These are phyloP conservation scores for Bonia amplexicaulis DNA, from an alignment of 176 grass and related monocot species.

Conservation along the genomic window DNA sequence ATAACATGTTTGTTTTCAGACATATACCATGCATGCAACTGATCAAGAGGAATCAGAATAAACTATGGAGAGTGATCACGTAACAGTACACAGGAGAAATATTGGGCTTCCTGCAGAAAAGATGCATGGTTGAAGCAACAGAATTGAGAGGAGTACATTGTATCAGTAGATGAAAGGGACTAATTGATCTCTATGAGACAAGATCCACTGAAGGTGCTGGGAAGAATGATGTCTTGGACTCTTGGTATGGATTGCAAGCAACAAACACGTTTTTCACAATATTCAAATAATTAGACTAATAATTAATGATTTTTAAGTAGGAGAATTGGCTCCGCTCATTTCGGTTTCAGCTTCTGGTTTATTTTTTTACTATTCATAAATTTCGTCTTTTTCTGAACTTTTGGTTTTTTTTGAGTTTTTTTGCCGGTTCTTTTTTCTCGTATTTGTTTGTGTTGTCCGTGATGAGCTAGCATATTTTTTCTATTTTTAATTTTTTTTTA, in stretches of 20 bases:
- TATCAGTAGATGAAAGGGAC: constrained; percentile 2
- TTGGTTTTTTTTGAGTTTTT: too few relatives aligned
- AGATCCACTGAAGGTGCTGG: constrained; percentile 28
- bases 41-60: background rate
- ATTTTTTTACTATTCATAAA: too few relatives aligned
- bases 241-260: constrained; percentile 11
- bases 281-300: background rate
- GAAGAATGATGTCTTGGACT: background rate
- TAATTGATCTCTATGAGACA: background rate
- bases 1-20: background rate
- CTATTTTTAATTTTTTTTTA: too few relatives aligned
- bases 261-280: constrained; percentile 8
- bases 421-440: too few relatives aligned
- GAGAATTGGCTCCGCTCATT: too few relatives aligned
- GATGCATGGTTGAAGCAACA: background rate
- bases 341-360: too few relatives aligned
- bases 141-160: background rate
- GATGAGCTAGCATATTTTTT: too few relatives aligned
- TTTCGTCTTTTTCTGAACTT: too few relatives aligned
- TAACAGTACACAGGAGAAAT: background rate
- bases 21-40: background rate
- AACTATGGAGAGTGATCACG: background rate
- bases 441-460: too few relatives aligned
- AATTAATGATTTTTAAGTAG: background rate
- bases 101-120: background rate